These are phyloP conservation scores for Cryptococcus deneoformans DNA, from an alignment of 1,284 basidiomycete species.

Conservation along the genomic window DNA sequence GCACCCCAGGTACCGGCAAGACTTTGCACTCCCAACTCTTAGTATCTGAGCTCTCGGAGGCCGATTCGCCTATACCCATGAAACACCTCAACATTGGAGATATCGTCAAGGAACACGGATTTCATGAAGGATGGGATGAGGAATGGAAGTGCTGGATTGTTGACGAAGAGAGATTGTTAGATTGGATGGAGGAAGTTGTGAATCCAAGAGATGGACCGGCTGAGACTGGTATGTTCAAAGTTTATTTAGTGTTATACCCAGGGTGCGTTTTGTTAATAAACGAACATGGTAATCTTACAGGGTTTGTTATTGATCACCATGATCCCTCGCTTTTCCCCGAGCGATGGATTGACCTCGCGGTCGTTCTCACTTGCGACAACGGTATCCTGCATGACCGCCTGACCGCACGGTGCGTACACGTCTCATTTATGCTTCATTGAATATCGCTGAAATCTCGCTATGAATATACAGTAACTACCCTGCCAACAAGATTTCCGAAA, in stretches of 20 bases:
- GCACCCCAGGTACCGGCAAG: slow-evolving; percentile 69
- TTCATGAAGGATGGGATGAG: slow-evolving; percentile 83
- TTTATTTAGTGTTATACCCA: background rate
- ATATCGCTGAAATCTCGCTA: background rate
- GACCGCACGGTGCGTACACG: slow-evolving; percentile 72
- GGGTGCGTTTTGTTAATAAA: background rate
- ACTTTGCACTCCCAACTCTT: slow-evolving; percentile 85
- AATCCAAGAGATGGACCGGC: slow-evolving; percentile 42
- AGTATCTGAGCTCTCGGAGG: slow-evolving; percentile 51
- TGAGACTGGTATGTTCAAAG: slow-evolving; percentile 33
- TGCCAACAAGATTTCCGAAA: slow-evolving; percentile 94
- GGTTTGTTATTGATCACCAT: slow-evolving; percentile 96
- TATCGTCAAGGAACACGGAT: slow-evolving; percentile 75
- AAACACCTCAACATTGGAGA: slow-evolving; percentile 87
- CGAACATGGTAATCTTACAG: slow-evolving; percentile 47
- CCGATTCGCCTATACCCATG: slow-evolving; percentile 61
- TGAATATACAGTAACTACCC: slow-evolving; percentile 62
- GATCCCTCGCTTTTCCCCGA: slow-evolving; percentile 94
- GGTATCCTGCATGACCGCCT: slow-evolving; percentile 84
- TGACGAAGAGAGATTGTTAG: slow-evolving; percentile 93
- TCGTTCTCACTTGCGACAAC: slow-evolving; percentile 90
- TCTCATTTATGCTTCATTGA: background rate
- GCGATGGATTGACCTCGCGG: slow-evolving; percentile 95
- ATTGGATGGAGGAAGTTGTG: slow-evolving; percentile 72
- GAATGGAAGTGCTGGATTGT: slow-evolving; percentile 94